These are phyloP conservation scores for Syncephalastrum contaminatum DNA, from an alignment of 371 early-diverging fungal genomes.

Conservation along the genomic window DNA sequence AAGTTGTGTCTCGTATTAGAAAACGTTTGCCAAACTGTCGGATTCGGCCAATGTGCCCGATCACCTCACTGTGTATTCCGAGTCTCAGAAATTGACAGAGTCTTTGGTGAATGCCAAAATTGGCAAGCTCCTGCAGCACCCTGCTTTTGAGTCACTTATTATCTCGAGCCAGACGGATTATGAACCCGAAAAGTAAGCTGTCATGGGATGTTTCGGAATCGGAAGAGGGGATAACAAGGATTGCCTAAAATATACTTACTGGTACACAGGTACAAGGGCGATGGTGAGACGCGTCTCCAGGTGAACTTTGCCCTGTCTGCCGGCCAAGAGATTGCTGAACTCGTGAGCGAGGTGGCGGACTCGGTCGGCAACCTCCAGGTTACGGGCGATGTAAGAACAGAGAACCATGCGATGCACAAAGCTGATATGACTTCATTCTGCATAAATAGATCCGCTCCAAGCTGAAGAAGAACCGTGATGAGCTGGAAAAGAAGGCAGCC, in stretches of 20 bases:
- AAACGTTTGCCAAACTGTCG: conserved; percentile 22
- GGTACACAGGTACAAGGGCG: conserved; percentile 19
- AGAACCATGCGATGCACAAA: background rate
- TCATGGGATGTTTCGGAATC: background rate
- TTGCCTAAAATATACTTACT: background rate
- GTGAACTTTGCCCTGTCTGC: conserved; percentile 9
- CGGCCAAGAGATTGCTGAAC: conserved; percentile 18
- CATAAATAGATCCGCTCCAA: conserved; percentile 25
- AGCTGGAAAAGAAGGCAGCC: conserved; percentile 45
- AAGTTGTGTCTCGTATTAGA: conserved; percentile 11
- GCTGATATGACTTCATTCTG: background rate
- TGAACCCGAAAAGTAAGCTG: conserved; percentile 36
- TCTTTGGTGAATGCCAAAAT: conserved; percentile 30
- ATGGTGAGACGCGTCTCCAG: conserved; percentile 11
- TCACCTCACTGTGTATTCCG: conserved; percentile 30
- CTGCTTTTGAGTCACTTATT: conserved; percentile 37
- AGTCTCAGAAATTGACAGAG: conserved; percentile 45
- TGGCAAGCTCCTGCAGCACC: conserved; percentile 35
- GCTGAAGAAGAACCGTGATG: conserved; percentile 45
- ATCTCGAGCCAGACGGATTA: conserved; percentile 50
- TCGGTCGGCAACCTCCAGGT: conserved; percentile 20
- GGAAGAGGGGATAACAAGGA: background rate
- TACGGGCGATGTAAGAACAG: conserved; percentile 23
- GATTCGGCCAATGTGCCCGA: conserved; percentile 20
- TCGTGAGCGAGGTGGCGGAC: conserved; percentile 41